Evolutionary conservation across 2,329 filamentous ascomycete genomes (phyloP), one percentile per base, ranked within the genome.

Genomic region (Fusarium pseudonygamai): DNA sequence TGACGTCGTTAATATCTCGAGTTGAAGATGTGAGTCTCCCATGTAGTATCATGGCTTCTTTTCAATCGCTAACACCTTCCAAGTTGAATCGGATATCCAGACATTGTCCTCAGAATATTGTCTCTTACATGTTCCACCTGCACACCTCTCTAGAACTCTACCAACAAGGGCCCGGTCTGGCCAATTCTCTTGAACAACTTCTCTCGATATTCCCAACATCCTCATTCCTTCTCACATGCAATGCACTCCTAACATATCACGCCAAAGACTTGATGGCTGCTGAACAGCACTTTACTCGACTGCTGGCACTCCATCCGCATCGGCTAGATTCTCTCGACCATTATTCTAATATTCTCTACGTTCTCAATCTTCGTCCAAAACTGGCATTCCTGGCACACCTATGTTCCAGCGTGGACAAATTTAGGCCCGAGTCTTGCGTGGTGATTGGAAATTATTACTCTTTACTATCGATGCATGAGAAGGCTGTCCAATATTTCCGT

Each of bases 371-470:
- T 69, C 89, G 95, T 15, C 94, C 96, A 0, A 97, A 97, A 79
- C 87, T 99, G 28, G 95, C 96, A 1, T 98, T 97, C 77, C 84
- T 99, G 28, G 96, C 96, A 1, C 95, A 98, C 78, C 87, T 98
- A 16, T 97, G 96, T 76, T 95, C 93, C 4, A 92, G 91, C 53
- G 94, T 96, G 12, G 96, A 99, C 85, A 97, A 96, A 78, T 99
- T 99, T 83, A 92, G 96, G 1, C 96, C 96, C 0, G 96, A 99
- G 82, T 97, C 96, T 1, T 98, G 96, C 79, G 97, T 97, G 60
- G 96, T 98, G 1, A 92, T 98, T 30, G 96, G 96, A 9, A 99
- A 99, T 80, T 98, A 98, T 84, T 99, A 98, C 83, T 97, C 94
- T 0, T 85, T 98, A 2, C 91, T 97, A 69, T 97, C 95, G 0